These are phyloP conservation scores for Alnus rubra DNA, from an alignment of 306 rosid genomes.

Conservation along the genomic window DNA sequence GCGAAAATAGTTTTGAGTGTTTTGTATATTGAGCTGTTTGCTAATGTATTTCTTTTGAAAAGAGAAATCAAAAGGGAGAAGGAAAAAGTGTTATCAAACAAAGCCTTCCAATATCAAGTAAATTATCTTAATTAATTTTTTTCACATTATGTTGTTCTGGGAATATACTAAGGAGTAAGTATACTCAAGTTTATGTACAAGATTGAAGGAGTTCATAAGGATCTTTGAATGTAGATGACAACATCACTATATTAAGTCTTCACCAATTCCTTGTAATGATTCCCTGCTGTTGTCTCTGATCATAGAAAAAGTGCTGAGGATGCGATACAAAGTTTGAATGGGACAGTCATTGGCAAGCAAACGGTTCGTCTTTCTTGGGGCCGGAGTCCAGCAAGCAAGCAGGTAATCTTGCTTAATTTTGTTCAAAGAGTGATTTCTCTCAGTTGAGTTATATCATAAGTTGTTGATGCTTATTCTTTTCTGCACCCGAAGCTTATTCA, in stretches of 20 bases:
- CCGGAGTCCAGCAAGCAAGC: constrained; percentile 92
- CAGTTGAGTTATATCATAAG: neutral
- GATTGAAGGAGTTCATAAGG: neutral
- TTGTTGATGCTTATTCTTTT: neutral
- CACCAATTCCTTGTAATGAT: constrained; percentile 13
- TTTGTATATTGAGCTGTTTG: too few species aligned
- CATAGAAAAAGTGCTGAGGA: constrained; percentile 95
- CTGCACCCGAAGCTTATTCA: neutral
- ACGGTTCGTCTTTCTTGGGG: constrained; percentile 99
- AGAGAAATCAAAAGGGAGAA: too few species aligned
- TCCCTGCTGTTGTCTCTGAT: constrained; percentile 23
- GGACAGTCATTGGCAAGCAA: constrained; percentile 90
- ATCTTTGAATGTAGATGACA: neutral
- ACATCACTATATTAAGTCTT: neutral
- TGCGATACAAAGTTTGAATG: constrained; percentile 83
- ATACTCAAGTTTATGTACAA: neutral
- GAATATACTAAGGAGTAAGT: neutral
- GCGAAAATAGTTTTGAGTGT: too few species aligned
- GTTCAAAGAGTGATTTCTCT: neutral
- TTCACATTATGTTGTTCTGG: neutral
- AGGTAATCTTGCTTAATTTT: constrained; percentile 45
- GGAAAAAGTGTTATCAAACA: too few species aligned
- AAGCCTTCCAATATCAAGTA: neutral
- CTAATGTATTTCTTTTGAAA: too few species aligned
- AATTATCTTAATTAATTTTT: neutral